A percentile compares a stretch with the other conserved stretches of the same genome.
Conservation (phyloP, 2,329 filamentous ascomycete genomes). For the Aspergillus texensis region DNA sequence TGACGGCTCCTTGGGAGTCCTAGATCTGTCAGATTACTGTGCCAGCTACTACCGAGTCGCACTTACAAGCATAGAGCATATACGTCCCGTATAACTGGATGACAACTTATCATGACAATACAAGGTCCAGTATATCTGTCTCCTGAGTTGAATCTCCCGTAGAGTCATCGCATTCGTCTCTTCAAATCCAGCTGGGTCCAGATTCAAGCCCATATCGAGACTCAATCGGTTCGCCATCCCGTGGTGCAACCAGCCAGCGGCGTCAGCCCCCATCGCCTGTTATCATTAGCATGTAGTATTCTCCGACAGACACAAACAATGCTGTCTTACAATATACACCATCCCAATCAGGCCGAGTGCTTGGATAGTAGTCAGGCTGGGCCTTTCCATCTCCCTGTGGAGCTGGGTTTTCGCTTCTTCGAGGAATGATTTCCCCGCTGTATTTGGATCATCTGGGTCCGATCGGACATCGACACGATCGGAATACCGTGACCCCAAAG, state of each 20-base stretch:
- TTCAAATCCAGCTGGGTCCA: slow-evolving; percentile 33
- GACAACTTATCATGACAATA: slow-evolving; percentile 41
- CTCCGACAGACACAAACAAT: background rate
- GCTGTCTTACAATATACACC: slow-evolving; percentile 27
- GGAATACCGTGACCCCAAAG: slow-evolving; percentile 37
- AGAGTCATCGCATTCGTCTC: slow-evolving; percentile 27
- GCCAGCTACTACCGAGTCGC: background rate
- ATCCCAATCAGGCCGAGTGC: slow-evolving; percentile 35
- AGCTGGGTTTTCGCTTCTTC: slow-evolving; percentile 29
- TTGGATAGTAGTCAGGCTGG: slow-evolving; percentile 43
- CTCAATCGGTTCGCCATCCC: slow-evolving; percentile 41
- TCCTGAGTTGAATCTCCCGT: slow-evolving; percentile 35
- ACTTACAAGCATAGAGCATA: slow-evolving; percentile 41
- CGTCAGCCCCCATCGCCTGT: slow-evolving; percentile 39
- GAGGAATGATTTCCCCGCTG: slow-evolving; percentile 37
- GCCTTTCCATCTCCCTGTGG: slow-evolving; percentile 27
- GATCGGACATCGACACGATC: slow-evolving; percentile 35
- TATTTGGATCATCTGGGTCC: slow-evolving; percentile 35
- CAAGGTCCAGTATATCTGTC: slow-evolving; percentile 42
- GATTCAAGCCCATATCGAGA: slow-evolving; percentile 43
- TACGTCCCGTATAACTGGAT: slow-evolving; percentile 39
- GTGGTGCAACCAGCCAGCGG: slow-evolving; percentile 41
- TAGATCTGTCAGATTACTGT: background rate
- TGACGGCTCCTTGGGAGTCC: background rate
- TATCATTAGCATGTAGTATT: background rate